These are phyloP conservation scores for Boletus subcaerulescens DNA, from an alignment of 768 basidiomycete species.

Conservation along the genomic window DNA sequence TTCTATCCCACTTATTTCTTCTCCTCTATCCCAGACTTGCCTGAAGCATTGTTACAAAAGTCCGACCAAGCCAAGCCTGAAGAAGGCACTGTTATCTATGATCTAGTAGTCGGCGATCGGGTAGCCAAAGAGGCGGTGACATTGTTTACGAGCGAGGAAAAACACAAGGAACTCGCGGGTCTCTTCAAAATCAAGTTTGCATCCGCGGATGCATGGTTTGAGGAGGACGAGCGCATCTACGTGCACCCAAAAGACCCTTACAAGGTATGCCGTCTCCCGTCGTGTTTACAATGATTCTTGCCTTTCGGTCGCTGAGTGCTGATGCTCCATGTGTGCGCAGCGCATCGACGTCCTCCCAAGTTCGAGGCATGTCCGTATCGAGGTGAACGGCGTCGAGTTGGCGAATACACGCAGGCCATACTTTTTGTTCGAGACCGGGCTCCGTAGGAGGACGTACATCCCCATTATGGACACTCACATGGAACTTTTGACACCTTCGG, in stretches of 20 bases:
- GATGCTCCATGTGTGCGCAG: conserved; percentile 27
- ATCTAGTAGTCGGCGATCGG: conserved; percentile 43
- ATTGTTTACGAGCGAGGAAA: conserved; percentile 26
- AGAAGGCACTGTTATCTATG: conserved; percentile 38
- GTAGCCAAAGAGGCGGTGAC: conserved; percentile 40
- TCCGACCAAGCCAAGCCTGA: conserved; percentile 29
- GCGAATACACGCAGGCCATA: conserved; percentile 54
- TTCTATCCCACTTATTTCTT: conserved; percentile 52
- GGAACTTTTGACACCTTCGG: conserved; percentile 48
- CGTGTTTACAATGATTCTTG: too few relatives aligned
- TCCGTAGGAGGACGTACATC: conserved; percentile 59
- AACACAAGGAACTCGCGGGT: conserved; percentile 40
- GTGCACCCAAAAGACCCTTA: conserved; percentile 68
- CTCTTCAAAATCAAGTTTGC: conserved; percentile 49
- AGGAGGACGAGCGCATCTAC: conserved; percentile 63
- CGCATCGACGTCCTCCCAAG: conserved; percentile 60
- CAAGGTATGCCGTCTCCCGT: conserved; percentile 42
- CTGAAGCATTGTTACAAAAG: conserved; percentile 27
- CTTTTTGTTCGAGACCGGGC: conserved; percentile 56
- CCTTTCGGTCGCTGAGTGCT: neutral
- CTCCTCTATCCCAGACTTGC: conserved; percentile 33
- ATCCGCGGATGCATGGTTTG: conserved; percentile 62
- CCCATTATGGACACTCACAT: conserved; percentile 53
- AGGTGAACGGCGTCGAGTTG: conserved; percentile 48
- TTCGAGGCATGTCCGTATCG: conserved; percentile 58